Conservation (phyloP, 371 early-diverging fungal genomes). For the Syncephalastrum contaminatum region DNA sequence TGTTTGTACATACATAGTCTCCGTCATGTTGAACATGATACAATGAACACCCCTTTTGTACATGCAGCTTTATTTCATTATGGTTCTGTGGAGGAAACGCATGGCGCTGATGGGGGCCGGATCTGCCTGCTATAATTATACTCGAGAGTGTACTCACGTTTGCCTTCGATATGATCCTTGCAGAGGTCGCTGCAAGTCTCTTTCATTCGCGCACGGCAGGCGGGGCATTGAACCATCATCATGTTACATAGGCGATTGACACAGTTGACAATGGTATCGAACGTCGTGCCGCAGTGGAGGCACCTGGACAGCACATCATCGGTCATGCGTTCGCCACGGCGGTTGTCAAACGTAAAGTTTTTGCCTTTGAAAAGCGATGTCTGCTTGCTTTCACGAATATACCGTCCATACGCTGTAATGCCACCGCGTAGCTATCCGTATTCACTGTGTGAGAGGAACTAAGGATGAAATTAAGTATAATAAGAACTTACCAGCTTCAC, state of each 20-base stretch:
- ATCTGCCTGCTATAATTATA: slow-evolving; percentile 58
- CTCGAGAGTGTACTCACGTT: slow-evolving; percentile 20
- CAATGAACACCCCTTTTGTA: too few species aligned
- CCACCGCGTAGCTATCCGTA: slow-evolving; percentile 63
- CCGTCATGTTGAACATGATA: too few species aligned
- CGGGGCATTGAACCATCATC: slow-evolving; percentile 68
- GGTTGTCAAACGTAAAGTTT: slow-evolving; percentile 80
- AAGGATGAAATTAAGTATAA: too few species aligned
- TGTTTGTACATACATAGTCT: too few species aligned
- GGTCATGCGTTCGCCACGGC: slow-evolving; percentile 72
- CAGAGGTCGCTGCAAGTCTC: slow-evolving; percentile 64
- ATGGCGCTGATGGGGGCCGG: slow-evolving; percentile 19
- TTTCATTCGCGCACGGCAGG: slow-evolving; percentile 51
- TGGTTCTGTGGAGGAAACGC: too few species aligned
- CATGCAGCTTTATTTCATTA: too few species aligned
- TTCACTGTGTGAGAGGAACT: background rate
- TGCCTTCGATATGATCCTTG: slow-evolving; percentile 43
- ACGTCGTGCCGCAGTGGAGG: slow-evolving; percentile 68
- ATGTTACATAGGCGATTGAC: slow-evolving; percentile 65
- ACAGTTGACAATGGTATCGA: slow-evolving; percentile 68
- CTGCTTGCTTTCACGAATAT: slow-evolving; percentile 31
- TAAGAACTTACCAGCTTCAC: slow-evolving; percentile 69
- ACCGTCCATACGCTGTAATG: slow-evolving; percentile 75
- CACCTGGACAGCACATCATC: slow-evolving; percentile 63
- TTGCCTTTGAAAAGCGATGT: slow-evolving; percentile 68